phyloP scores from a whole-genome alignment of 139 green algal species.

The Tetradesmus obliquus region DNA sequence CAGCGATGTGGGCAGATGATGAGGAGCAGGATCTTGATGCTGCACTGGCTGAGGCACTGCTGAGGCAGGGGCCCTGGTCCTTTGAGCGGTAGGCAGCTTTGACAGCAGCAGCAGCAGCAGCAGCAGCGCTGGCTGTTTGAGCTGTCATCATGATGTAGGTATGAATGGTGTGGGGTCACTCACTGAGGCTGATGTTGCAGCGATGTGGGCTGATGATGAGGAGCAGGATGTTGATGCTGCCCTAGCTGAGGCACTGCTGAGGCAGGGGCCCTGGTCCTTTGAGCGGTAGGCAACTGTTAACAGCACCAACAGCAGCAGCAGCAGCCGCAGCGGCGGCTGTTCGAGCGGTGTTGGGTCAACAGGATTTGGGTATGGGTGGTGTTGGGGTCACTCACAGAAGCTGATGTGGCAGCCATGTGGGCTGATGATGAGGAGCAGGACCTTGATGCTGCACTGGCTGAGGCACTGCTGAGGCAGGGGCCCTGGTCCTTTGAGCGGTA shows the following conservation, averaged over 20 bases:
- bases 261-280: slow-evolving; percentile 10
- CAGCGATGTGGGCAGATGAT: slow-evolving; percentile 25
- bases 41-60: neutral
- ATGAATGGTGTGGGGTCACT: slow-evolving; percentile 22
- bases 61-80: neutral
- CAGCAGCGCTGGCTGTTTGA: no score
- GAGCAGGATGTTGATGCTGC: neutral
- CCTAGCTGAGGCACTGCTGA: neutral
- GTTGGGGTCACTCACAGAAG: slow-evolving; percentile 6
- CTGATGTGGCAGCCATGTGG: slow-evolving; percentile 16
- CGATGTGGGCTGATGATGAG: slow-evolving; percentile 27
- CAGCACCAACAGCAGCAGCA: no score
- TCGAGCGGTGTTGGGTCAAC: neutral
- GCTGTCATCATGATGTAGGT: neutral
- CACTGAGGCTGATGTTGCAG: slow-evolving; percentile 7
- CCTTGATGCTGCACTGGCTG: neutral
- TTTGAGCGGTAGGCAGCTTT: neutral
- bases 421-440: slow-evolving; percentile 23
- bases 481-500: neutral
- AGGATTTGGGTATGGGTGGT: slow-evolving; percentile 10
- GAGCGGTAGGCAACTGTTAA: neutral
- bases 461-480: slow-evolving; percentile 3
- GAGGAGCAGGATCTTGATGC: slow-evolving; percentile 2
- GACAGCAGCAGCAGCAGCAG: no score
- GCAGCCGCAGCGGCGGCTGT: no score